These are phyloP conservation scores for Ophiostoma triangulosporum DNA, from an alignment of 2,329 filamentous ascomycete genomes.

Conservation along the genomic window DNA sequence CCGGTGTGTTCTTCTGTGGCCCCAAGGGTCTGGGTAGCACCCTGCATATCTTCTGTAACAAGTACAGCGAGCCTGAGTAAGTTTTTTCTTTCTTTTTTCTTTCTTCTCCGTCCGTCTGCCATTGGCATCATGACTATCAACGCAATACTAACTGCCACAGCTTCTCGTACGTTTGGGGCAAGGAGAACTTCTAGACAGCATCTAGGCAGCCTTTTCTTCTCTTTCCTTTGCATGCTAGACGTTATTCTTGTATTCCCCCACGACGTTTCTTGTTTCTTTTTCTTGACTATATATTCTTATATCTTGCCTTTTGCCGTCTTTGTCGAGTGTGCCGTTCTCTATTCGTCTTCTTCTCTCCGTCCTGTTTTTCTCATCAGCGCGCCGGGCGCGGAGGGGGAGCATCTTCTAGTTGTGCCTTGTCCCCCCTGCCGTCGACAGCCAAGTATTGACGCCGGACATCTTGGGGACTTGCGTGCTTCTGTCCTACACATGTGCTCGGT, in stretches of 20 bases:
- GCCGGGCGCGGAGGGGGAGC: conserved; percentile 12
- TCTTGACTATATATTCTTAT: neutral
- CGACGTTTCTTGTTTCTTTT: neutral
- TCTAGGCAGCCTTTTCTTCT: neutral
- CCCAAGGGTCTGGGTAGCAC: conserved; percentile 66
- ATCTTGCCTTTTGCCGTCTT: conserved; percentile 3
- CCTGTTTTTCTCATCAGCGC: conserved; percentile 6
- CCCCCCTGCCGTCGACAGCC: no score
- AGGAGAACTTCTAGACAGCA: conserved; percentile 49
- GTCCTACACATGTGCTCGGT: neutral
- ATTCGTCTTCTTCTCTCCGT: neutral
- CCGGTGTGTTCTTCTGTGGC: conserved; percentile 74
- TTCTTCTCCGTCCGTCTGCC: no score
- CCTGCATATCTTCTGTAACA: conserved; percentile 74
- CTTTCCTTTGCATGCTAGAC: conserved; percentile 5
- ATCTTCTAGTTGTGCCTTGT: neutral
- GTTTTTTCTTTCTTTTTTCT: no score
- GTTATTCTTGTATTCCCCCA: conserved; percentile 11
- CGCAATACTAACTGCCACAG: conserved; percentile 20
- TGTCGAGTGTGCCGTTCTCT: conserved; percentile 6
- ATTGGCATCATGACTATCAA: neutral
- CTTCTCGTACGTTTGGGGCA: conserved; percentile 55
- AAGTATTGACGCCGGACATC: neutral
- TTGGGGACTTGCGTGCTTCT: conserved; percentile 2
- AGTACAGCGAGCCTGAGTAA: conserved; percentile 71